Percentiles rank a stretch among this genome's conserved stretches.
Conservation (phyloP, 2,329 filamentous ascomycete genomes). For the Penicillium italicum region DNA sequence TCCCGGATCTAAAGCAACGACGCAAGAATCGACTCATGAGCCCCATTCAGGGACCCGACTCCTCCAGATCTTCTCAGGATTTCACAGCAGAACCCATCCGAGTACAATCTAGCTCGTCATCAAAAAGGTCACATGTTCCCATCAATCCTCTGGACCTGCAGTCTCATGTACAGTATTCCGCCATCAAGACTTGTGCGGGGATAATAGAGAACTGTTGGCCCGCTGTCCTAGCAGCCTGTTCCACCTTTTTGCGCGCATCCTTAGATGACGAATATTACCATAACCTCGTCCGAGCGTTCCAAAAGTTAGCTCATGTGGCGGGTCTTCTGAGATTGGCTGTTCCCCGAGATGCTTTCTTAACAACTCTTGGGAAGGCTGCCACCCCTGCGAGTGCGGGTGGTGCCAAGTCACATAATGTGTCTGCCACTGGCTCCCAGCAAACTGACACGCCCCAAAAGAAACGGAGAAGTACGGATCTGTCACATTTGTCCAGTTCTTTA, state of each 20-base stretch:
- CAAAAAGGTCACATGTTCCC: conserved; percentile 47
- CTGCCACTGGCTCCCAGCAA: conserved; percentile 21
- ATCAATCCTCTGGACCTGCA: conserved; percentile 77
- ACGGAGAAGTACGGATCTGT: conserved; percentile 26
- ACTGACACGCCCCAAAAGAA: conserved; percentile 30
- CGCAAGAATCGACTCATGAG: conserved; percentile 38
- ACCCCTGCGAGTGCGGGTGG: conserved; percentile 68
- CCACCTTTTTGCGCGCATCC: conserved; percentile 88
- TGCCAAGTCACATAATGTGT: conserved; percentile 20
- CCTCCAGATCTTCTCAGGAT: conserved; percentile 27
- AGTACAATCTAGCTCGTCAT: conserved; percentile 20
- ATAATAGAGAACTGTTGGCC: conserved; percentile 95
- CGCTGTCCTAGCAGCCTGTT: conserved; percentile 88
- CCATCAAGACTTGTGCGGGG: conserved; percentile 71
- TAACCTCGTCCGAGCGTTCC: conserved; percentile 83
- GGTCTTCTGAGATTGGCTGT: conserved; percentile 80
- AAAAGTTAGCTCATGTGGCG: conserved; percentile 92
- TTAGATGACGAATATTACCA: conserved; percentile 94
- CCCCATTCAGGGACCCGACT: conserved; percentile 38
- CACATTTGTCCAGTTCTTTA: conserved; percentile 22
- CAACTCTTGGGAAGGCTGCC: conserved; percentile 87
- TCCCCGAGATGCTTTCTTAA: conserved; percentile 89
- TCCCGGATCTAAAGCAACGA: conserved; percentile 65
- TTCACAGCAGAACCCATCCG: conserved; percentile 30
- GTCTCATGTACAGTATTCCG: conserved; percentile 65